Percentiles rank a stretch among this genome's conserved stretches.
These are phyloP conservation scores for Paramecium primaurelia DNA, from an alignment of 73 alveolate species.

Conservation along the genomic window DNA sequence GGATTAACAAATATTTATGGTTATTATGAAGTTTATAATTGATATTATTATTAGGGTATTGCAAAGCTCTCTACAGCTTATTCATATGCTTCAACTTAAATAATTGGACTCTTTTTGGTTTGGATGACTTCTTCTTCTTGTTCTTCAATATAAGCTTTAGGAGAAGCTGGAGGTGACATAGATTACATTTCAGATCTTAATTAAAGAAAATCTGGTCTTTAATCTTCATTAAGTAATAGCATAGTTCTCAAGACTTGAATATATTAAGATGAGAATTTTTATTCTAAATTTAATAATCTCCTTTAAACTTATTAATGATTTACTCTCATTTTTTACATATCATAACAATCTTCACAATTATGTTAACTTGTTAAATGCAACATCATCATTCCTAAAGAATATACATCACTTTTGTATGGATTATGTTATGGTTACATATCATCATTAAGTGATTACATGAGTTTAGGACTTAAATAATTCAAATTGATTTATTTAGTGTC, in stretches of 20 bases:
- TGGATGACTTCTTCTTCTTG: background rate
- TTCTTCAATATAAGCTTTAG: background rate
- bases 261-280: background rate
- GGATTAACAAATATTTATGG: background rate
- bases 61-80: background rate
- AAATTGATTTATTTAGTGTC: background rate
- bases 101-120: background rate
- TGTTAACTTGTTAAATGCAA: constrained; percentile 19
- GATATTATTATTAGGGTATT: background rate
- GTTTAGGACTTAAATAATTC: background rate
- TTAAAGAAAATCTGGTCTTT: background rate
- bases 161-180: background rate
- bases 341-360: constrained; percentile 47
- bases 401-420: constrained; percentile 50
- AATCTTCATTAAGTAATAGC: constrained; percentile 1
- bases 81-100: background rate
- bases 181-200: background rate
- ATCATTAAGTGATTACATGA: background rate
- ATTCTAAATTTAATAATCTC: constrained; percentile 14
- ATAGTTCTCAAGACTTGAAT: background rate
- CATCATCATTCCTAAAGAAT: constrained; percentile 55
- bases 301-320: background rate
- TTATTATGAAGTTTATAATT: background rate
- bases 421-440: constrained; percentile 29
- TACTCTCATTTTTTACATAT: background rate